Conservation (phyloP, 176 grass and related monocot species). For the Hordeum marinum region DNA sequence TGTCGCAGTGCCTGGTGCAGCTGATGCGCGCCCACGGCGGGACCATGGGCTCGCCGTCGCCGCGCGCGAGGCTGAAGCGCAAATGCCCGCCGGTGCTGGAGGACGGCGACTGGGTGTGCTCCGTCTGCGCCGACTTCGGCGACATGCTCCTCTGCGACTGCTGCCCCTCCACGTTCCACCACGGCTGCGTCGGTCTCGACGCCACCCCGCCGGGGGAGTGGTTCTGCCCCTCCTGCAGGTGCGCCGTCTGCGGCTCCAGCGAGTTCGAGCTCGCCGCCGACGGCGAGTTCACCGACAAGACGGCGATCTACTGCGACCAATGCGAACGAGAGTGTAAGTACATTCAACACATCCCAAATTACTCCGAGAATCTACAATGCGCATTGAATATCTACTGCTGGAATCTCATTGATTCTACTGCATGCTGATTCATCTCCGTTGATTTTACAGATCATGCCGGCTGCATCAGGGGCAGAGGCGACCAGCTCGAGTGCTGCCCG, state of each 20-base stretch:
- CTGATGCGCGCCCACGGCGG: constrained; percentile 14
- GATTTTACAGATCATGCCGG: constrained; percentile 47
- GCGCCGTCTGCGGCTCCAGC: constrained; percentile 36
- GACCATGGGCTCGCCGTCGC: neutral
- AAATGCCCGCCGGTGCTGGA: neutral
- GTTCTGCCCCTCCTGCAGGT: constrained; percentile 58
- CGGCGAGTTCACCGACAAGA: constrained; percentile 5
- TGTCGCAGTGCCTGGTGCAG: constrained; percentile 47
- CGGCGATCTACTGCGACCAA: constrained; percentile 52
- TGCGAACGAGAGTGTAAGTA: constrained; percentile 55
- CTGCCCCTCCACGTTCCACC: constrained; percentile 59
- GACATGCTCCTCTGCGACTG: constrained; percentile 47
- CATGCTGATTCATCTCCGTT: neutral
- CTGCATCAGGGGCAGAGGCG: constrained; percentile 16
- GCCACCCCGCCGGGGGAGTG: constrained; percentile 37
- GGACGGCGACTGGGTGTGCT: constrained; percentile 52
- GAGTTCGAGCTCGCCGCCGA: constrained; percentile 13
- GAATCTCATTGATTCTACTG: neutral
- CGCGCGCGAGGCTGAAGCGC: constrained; percentile 26
- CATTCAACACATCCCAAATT: neutral
- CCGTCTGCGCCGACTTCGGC: constrained; percentile 47
- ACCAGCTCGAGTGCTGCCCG: neutral
- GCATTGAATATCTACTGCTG: neutral
- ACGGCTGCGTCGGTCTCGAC: constrained; percentile 44
- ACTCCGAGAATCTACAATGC: neutral